Conservation (phyloP, 495 filamentous ascomycete genomes). For the Lophiostoma macrostomum region DNA sequence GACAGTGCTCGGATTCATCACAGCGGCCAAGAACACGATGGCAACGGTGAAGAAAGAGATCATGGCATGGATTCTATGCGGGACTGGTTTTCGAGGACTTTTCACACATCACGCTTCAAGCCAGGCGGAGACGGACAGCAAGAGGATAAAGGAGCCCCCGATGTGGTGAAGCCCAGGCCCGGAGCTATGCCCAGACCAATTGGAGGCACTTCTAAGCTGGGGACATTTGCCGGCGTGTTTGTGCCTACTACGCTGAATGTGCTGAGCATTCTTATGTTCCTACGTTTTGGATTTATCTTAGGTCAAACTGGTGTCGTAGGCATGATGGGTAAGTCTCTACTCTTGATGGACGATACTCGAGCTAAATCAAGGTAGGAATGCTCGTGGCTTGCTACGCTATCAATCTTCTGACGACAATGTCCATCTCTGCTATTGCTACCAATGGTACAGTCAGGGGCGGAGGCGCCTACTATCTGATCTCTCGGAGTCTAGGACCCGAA, state of each 20-base stretch:
- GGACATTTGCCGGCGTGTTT: slow-evolving; percentile 76
- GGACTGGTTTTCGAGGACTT: slow-evolving; percentile 21
- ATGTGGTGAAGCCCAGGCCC: slow-evolving; percentile 37
- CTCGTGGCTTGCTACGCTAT: slow-evolving; percentile 70
- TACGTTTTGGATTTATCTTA: slow-evolving; percentile 75
- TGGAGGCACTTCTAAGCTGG: slow-evolving; percentile 60
- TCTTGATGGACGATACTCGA: neutral
- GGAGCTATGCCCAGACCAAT: slow-evolving; percentile 47
- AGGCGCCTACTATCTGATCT: slow-evolving; percentile 87
- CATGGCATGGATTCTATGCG: slow-evolving; percentile 14
- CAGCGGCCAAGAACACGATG: neutral
- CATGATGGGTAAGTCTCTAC: slow-evolving; percentile 61
- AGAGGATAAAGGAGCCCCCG: slow-evolving; percentile 29
- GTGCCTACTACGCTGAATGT: slow-evolving; percentile 85
- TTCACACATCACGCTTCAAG: neutral
- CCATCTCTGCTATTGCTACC: slow-evolving; percentile 82
- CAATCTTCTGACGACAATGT: slow-evolving; percentile 80
- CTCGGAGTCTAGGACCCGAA: slow-evolving; percentile 79
- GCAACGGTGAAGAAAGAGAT: slow-evolving; percentile 5
- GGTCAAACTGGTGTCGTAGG: slow-evolving; percentile 77
- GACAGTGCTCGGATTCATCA: neutral
- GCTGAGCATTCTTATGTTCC: slow-evolving; percentile 90
- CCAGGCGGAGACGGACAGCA: slow-evolving; percentile 14
- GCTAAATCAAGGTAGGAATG: slow-evolving; percentile 51
- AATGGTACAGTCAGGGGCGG: slow-evolving; percentile 88